Evolutionary conservation across 2,329 filamentous ascomycete species (phyloP), one percentile per base, ranked within the genome.

Genomic region (Cladorrhinum sp.): DNA sequence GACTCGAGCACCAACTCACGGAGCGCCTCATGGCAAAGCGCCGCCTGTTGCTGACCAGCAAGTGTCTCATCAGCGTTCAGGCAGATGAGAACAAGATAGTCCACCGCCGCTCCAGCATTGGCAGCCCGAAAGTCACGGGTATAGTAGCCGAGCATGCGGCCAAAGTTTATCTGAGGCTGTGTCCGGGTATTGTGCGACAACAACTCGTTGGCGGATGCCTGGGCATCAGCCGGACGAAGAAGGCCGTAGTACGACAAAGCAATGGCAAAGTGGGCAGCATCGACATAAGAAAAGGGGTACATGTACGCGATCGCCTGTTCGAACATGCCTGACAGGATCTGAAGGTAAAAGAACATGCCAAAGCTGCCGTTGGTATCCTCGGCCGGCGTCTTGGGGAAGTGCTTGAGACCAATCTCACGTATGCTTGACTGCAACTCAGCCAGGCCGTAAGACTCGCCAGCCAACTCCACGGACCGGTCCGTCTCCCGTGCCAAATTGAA

Each of bases 1-100:
- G 93, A 96, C 77, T 99, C 95, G n/a, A 99, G 82, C 24, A 97
- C 92, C 59, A 98, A 86, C 75, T 98, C 95, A 36, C 93, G 90
- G 60, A 99, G 80, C 6, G 92, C 94, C 74, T 96, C 92, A 74
- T 97, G 92, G 75, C 94, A 98, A 39, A 97, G 84, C 53, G 84
- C 86, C 57, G 87, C 85, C 72, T 96, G 94, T 49, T 88, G 87
- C 88, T 89, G 24, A 82, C 84, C 49, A 50, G 57, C 65, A 52
- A 61, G 55, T 10, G 61, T 62, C 36, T 72, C 69, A 73, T 97
- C 94, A 55, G 88, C 85, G 72, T 98, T 98, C 60, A 99, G 85
- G 74, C 92, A 96, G 70, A 99, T 93, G 60, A 99, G 79, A 5
- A 88, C 85, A 53, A 99, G 86, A 74, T 99, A 99, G 73, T 99